Evolutionary conservation across 2,329 filamentous ascomycete genomes (phyloP), one percentile per base, ranked within the genome.

Genomic region (Chaetomium globosum): DNA sequence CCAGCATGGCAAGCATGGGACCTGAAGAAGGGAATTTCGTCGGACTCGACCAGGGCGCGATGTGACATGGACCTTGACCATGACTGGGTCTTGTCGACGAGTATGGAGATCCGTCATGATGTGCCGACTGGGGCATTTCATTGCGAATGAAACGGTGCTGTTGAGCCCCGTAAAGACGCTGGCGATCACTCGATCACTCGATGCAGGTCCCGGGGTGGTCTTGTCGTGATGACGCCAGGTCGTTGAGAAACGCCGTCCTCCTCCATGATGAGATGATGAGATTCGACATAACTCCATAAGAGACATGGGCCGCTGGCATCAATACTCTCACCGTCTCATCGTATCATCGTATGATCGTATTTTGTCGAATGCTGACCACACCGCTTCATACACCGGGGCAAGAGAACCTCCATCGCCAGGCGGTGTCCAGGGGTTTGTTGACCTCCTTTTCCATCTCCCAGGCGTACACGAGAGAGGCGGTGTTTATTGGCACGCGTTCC

Each of bases 371-470:
- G 28, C 31, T 19, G 52, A 33, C 52, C 52, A 55, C 52, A 55
- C 52, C 52, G 52, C 52, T 28, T 36, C 31, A 55, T 55, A 19
- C 23, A 19, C 19, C 21, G 7, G 21, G 49, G 49, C 21, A 52
- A 52, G 10, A 16, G 9, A 52, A 4, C 13, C 9, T 30, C 49
- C 23, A 12, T n/a, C 23, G 16, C 12, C 28, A 33, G 28, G 52
- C 52, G 52, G 52, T 55, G 52, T 55, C 52, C 52, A 36, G 52
- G 52, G 52, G 52, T 21, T 55, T 52, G 49, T 52, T 52, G n/a
- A 28, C 49, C 23, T 26, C 49, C 21, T 52, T 52, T 26, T 16
- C 5, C 49, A 52, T 52, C 21, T 16, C 23, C 46, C n/a, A 3
- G n/a, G 9, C n/a, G 21, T 21, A 23, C 21, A 48, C 39, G 39